Evolutionary conservation across 169 alveolate genomes (phyloP).

Genomic region (Prorocentrum cordatum): DNA sequence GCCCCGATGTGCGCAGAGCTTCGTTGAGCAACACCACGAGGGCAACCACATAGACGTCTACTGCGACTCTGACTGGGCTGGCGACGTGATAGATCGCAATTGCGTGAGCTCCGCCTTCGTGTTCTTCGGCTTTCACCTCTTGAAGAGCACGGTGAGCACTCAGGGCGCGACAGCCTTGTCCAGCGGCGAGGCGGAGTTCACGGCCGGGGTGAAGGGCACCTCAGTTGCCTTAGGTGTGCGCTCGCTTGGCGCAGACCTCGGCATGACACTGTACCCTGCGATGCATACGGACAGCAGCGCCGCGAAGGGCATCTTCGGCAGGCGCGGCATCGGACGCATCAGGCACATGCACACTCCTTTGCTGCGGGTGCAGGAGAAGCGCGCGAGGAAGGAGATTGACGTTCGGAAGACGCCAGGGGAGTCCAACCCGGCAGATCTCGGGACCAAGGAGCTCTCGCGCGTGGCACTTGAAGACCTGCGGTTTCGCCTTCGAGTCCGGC

Average conservation of each 20-base stretch:
- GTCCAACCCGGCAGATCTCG: neutral
- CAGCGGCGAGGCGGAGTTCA: neutral
- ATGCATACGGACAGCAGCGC: neutral
- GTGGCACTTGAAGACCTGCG: neutral
- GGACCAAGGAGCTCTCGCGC: neutral
- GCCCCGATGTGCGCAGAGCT: neutral
- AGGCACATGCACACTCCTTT: neutral
- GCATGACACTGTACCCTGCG: neutral
- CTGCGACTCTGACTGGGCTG: neutral
- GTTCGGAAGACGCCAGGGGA: neutral
- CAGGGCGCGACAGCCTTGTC: neutral
- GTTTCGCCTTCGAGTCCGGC: neutral
- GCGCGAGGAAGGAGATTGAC: neutral
- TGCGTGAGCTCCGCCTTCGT: neutral
- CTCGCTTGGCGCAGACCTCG: neutral
- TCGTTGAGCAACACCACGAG: neutral
- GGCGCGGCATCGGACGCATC: neutral
- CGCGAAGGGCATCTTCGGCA: neutral
- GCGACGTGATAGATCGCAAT: neutral
- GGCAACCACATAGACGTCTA: neutral
- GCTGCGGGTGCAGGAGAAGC: neutral
- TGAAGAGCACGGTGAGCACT: neutral
- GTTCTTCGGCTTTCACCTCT: neutral
- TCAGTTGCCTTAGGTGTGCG: neutral
- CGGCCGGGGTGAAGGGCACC: neutral